phyloP scores from a whole-genome alignment of 352 stramenopile genomes.

The Phytophthora multivora region DNA sequence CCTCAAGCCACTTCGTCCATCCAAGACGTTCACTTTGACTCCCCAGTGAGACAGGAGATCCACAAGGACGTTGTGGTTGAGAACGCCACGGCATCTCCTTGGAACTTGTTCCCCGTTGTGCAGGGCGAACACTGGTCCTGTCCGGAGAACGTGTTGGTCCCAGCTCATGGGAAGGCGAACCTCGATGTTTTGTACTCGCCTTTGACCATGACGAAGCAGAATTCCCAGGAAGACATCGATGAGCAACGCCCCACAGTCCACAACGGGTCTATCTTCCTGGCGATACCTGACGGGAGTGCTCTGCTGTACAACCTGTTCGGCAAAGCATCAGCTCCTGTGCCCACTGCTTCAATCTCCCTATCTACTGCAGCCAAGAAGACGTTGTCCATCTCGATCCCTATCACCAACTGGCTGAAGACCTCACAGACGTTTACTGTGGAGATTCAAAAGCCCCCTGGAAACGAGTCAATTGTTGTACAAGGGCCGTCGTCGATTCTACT shows the following conservation, averaged over 20 bases:
- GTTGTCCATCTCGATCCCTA: slow-evolving; percentile 61
- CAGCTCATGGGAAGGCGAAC: slow-evolving; percentile 61
- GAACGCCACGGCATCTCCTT: slow-evolving; percentile 82
- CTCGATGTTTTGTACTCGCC: slow-evolving; percentile 83
- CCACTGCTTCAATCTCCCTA: slow-evolving; percentile 42
- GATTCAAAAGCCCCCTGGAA: slow-evolving; percentile 46
- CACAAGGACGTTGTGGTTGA: slow-evolving; percentile 72
- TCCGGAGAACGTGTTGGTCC: slow-evolving; percentile 81
- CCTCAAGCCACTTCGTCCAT: slow-evolving; percentile 88
- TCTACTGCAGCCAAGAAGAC: slow-evolving; percentile 84
- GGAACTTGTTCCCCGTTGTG: slow-evolving; percentile 89
- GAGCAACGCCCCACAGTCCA: slow-evolving; percentile 53
- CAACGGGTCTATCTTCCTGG: slow-evolving; percentile 88
- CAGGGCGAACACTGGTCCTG: slow-evolving; percentile 89
- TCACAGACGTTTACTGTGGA: slow-evolving; percentile 82
- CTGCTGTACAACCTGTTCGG: slow-evolving; percentile 89
- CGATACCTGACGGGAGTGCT: slow-evolving; percentile 89
- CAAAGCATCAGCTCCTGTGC: slow-evolving; percentile 62
- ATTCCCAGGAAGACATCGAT: slow-evolving; percentile 24
- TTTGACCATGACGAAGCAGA: slow-evolving; percentile 82
- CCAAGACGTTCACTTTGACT: slow-evolving; percentile 86
- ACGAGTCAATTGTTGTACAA: slow-evolving; percentile 61
- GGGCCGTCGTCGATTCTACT: slow-evolving; percentile 76
- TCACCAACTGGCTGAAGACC: slow-evolving; percentile 91
- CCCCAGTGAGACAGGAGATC: slow-evolving; percentile 70